A percentile compares a stretch with the other conserved stretches of the same genome.
Conservation (phyloP, 345 rosid genomes). For the Populus deltoides region DNA sequence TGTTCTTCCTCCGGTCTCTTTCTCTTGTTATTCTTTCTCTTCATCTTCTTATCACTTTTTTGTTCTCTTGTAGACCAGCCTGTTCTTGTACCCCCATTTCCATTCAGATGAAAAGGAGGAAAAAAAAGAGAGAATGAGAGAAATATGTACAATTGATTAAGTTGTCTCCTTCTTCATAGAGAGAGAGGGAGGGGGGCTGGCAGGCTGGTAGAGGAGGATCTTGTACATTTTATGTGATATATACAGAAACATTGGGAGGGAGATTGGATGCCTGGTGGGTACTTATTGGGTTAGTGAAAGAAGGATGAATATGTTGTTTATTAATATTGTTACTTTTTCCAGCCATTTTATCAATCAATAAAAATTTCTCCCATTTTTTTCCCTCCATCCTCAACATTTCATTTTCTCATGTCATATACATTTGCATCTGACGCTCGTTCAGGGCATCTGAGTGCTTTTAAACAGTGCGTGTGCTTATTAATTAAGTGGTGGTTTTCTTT, state of each 20-base stretch:
- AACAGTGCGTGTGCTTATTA: constrained; percentile 22
- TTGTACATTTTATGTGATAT: constrained; percentile 54
- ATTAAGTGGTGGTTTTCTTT: constrained; percentile 29
- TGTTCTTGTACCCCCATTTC: constrained; percentile 40
- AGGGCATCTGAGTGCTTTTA: neutral
- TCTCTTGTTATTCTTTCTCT: neutral
- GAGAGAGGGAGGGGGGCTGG: constrained; percentile 26
- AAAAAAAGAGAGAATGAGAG: neutral
- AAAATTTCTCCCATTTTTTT: constrained; percentile 32
- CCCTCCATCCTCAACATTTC: too few species aligned
- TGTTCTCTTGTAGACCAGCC: constrained; percentile 41
- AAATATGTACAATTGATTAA: constrained; percentile 40
- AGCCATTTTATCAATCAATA: constrained; percentile 50
- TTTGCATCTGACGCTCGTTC: neutral
- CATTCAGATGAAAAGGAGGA: neutral
- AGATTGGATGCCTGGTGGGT: constrained; percentile 47
- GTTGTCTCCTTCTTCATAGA: constrained; percentile 28
- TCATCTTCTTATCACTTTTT: constrained; percentile 7
- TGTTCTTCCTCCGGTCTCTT: constrained; percentile 24
- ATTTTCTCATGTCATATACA: neutral
- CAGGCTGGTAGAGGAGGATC: constrained; percentile 41
- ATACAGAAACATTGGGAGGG: constrained; percentile 49
- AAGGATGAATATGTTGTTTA: constrained; percentile 43
- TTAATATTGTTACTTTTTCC: constrained; percentile 38
- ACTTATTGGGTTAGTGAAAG: constrained; percentile 47